Evolutionary conservation across 352 stramenopile species (phyloP).

Genomic region (Globisporangium sylvaticum): DNA sequence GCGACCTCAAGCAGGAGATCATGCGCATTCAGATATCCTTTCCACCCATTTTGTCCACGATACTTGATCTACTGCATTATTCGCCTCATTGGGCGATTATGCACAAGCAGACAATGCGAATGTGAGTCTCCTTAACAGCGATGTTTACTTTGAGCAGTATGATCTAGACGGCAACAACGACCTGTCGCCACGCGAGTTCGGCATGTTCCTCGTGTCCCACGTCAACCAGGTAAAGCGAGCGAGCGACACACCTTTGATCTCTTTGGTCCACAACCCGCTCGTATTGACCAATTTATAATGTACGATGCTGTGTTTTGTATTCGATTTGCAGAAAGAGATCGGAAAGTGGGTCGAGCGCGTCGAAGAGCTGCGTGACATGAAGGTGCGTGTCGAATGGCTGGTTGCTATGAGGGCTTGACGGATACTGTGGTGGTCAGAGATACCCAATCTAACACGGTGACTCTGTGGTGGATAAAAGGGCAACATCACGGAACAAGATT

Average conservation of each 20-base stretch:
- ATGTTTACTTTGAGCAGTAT: slow-evolving; percentile 86
- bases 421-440: too few relatives aligned
- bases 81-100: too few relatives aligned
- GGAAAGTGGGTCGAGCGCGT: slow-evolving; percentile 80
- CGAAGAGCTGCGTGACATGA: slow-evolving; percentile 50
- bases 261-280: not conserved
- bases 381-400: slow-evolving; percentile 22
- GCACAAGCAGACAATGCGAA: not conserved
- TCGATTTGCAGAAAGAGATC: slow-evolving; percentile 48
- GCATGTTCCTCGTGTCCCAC: slow-evolving; percentile 85
- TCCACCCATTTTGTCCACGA: too few relatives aligned
- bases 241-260: not conserved
- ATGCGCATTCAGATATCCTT: slow-evolving; percentile 89
- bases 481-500: slow-evolving; percentile 71
- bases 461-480: slow-evolving; percentile 29
- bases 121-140: slow-evolving; percentile 37
- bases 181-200: slow-evolving; percentile 79
- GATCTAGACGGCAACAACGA: slow-evolving; percentile 78
- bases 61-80: too few relatives aligned
- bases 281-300: not conserved
- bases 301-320: not conserved
- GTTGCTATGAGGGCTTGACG: not conserved
- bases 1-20: slow-evolving; percentile 75
- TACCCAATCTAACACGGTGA: not conserved
- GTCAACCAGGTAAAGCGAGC: slow-evolving; percentile 56